Base-by-base conservation (phyloP, 2,329 filamentous ascomycete genomes). In the Cladophialophora bantiana region DNA sequence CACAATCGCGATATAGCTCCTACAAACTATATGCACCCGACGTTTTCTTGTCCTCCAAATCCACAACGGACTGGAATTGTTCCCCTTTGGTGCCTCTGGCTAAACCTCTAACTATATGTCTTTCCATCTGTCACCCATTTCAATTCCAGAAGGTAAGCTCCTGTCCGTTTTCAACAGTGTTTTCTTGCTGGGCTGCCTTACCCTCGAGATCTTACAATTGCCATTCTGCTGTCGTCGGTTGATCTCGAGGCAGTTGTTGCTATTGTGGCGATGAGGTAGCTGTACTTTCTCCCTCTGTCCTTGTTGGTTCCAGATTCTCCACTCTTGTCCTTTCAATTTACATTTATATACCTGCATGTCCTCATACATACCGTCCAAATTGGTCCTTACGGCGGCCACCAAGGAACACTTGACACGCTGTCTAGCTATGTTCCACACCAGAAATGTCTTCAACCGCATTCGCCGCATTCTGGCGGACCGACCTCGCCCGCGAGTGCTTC, bases 401-500 rank as follows among this genome's bases (percentile, higher is more conserved):
- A 12, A 50, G 4, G 18, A 50, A 50, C 40, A 34, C 56, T 34
- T 42, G 35, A 53, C 57, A 55, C 36, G 40, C 53, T 32, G 9
- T 40, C 59, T 61, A 70, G 64, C 58, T 59, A 72, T 68, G 65
- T 54, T 35, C 56, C 54, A 54, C 26, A 61, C 63, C 42, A 65
- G 40, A 55, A 55, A 72, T 72, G 60, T 58, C 72, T 36, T 61
- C 71, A 35, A 62, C 69, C 36, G 70, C 74, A 56, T 76, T 79
- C 61, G 68, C 73, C 69, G 75, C 71, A 67, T 75, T 79, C 63
- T 80, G 78, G 79, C 75, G 71, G 68, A 78, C 73, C 67, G 73
- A 76, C 67, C 74, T 71, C 61, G 72, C 74, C 57, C 77, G 75
- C 65, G 71, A 76, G 62, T 72, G 74, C 59, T 73, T 81, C 60